Evolutionary conservation across 441 rosid species (phyloP).

Genomic region (Adansonia gregorii): DNA sequence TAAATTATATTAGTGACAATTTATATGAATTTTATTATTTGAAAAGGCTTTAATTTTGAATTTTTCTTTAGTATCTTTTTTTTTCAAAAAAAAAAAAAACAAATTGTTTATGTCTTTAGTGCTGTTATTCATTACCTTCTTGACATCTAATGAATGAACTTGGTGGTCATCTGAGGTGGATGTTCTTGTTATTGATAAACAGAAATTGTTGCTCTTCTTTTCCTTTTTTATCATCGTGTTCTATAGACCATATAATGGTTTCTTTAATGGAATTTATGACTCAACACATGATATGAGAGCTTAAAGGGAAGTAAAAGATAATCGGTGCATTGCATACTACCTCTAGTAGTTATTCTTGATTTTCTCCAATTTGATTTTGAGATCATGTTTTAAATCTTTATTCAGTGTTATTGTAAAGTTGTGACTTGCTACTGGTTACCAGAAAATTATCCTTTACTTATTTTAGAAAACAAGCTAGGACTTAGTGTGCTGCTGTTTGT

Average conservation of each 20-base stretch:
- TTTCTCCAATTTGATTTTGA: constrained; percentile 16
- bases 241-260: not conserved
- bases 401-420: not conserved
- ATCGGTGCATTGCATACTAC: not conserved
- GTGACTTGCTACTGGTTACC: not conserved
- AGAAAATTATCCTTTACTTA: not conserved
- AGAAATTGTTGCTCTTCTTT: constrained; percentile 1
- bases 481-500: not conserved
- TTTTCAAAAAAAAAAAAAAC: not conserved
- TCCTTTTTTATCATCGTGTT: not conserved
- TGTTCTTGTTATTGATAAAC: not conserved
- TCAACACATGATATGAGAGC: not conserved
- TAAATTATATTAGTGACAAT: constrained; percentile 16
- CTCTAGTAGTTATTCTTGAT: not conserved
- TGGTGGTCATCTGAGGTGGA: not conserved
- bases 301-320: not conserved
- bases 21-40: not conserved
- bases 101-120: not conserved
- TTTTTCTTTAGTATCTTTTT: not conserved
- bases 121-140: constrained; percentile 11
- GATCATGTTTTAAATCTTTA: constrained; percentile 9
- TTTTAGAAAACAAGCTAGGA: not conserved
- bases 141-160: constrained; percentile 7
- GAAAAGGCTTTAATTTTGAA: not conserved
- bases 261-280: not conserved